Evolutionary conservation across 805 yeast genomes (phyloP).

Genomic region (Wickerhamomyces rabaulensis): DNA sequence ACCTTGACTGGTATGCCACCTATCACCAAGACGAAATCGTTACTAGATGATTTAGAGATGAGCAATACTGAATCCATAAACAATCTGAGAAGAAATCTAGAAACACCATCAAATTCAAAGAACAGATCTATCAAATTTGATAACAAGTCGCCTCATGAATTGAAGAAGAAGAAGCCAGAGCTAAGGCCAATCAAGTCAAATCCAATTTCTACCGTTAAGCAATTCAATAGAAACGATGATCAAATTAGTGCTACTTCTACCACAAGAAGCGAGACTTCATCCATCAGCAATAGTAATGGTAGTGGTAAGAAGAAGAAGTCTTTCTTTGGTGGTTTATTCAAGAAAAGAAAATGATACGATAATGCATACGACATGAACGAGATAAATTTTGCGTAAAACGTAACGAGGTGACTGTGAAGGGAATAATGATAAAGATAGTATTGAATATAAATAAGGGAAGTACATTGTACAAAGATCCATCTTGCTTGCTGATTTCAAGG

Average conservation of each 20-base stretch:
- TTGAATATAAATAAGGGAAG: too few species aligned
- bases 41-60: constrained; percentile 20
- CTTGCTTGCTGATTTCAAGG: too few species aligned
- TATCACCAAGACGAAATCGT: constrained; percentile 17
- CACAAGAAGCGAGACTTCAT: background rate
- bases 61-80: background rate
- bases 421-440: too few species aligned
- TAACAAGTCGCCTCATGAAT: background rate
- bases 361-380: too few species aligned
- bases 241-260: background rate
- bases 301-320: background rate
- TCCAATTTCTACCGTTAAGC: background rate
- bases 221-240: background rate
- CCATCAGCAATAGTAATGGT: background rate
- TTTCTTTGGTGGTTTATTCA: background rate
- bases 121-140: background rate
- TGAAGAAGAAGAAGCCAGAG: background rate
- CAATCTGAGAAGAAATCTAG: background rate
- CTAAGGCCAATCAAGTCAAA: background rate
- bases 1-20: constrained; percentile 34
- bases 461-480: too few species aligned
- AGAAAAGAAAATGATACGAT: background rate
- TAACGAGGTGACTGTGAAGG: too few species aligned
- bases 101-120: background rate
- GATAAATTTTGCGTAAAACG: too few species aligned